These are phyloP conservation scores for Hibiscus syriacus DNA, from an alignment of 345 rosid genomes.

Conservation along the genomic window DNA sequence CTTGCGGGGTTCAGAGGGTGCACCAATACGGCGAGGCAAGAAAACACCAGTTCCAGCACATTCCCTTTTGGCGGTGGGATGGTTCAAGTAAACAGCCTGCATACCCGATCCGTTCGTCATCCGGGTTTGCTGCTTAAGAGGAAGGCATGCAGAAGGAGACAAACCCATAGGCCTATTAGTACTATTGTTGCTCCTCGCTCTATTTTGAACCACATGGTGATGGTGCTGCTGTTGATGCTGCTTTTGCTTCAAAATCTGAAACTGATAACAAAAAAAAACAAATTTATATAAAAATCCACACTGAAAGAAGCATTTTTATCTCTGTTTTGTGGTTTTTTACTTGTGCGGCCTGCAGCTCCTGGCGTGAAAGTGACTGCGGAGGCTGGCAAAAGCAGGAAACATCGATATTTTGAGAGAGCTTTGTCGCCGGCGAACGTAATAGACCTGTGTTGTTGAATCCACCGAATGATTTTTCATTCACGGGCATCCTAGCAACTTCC, in stretches of 20 bases:
- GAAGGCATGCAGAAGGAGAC: constrained; percentile 58
- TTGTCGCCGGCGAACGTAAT: constrained; percentile 16
- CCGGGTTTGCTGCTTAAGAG: constrained; percentile 36
- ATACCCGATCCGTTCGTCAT: constrained; percentile 33
- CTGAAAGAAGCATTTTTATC: not conserved
- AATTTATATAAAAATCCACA: not conserved
- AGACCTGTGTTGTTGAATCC: constrained; percentile 24
- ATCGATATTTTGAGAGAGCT: constrained; percentile 22
- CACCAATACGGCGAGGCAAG: constrained; percentile 54
- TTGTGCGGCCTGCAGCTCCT: constrained; percentile 48
- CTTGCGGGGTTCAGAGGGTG: constrained; percentile 34
- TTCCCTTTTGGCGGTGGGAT: constrained; percentile 34
- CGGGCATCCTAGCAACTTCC: constrained; percentile 36
- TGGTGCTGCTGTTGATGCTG: constrained; percentile 13
- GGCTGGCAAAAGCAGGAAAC: constrained; percentile 16
- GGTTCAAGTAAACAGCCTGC: constrained; percentile 54
- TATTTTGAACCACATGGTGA: constrained; percentile 18
- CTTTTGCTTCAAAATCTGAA: constrained; percentile 51
- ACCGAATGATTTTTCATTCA: constrained; percentile 18
- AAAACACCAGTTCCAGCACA: constrained; percentile 87
- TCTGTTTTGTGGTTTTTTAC: constrained; percentile 19
- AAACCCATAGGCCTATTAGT: constrained; percentile 25
- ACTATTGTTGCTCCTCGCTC: not conserved
- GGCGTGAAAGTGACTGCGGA: constrained; percentile 33
- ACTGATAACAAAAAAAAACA: constrained; percentile 18